These are phyloP conservation scores for Cryptococcus amylolentus DNA, from an alignment of 1,284 basidiomycete species.

Conservation along the genomic window DNA sequence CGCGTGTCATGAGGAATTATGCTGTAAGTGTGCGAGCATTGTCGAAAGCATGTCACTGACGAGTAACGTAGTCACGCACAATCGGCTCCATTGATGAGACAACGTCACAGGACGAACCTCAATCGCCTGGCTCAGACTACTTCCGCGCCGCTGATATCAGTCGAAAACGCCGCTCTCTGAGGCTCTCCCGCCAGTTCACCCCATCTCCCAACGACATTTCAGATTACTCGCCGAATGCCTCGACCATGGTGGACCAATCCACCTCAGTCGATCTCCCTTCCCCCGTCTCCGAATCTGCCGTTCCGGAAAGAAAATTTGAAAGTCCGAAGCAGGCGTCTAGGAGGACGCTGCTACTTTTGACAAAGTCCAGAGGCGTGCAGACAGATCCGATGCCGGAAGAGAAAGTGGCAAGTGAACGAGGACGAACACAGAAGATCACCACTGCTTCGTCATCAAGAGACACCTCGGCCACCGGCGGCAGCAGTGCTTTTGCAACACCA, in stretches of 20 bases:
- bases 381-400: constrained; percentile 56
- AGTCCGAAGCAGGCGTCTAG: constrained; percentile 31
- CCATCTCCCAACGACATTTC: constrained; percentile 23
- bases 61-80: constrained; percentile 17
- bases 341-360: constrained; percentile 58
- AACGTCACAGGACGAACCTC: constrained; percentile 11
- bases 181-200: constrained; percentile 22
- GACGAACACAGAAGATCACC: background rate
- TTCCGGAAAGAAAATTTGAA: constrained; percentile 25
- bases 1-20: constrained; percentile 18
- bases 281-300: constrained; percentile 25
- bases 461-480: constrained; percentile 10
- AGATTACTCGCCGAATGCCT: constrained; percentile 24
- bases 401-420: no score
- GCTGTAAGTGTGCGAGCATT: constrained; percentile 17
- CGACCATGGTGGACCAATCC: constrained; percentile 27
- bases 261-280: constrained; percentile 14
- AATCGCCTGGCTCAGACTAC: constrained; percentile 32
- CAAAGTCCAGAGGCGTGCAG: constrained; percentile 67
- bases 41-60: background rate
- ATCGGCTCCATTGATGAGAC: constrained; percentile 40
- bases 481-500: constrained; percentile 1
- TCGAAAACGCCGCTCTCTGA: constrained; percentile 40
- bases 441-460: background rate
- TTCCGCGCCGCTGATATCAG: constrained; percentile 27